Evolutionary conservation across 345 rosid species (phyloP), one percentile per base, ranked within the genome.

Genomic region (Kernera saxatilis): DNA sequence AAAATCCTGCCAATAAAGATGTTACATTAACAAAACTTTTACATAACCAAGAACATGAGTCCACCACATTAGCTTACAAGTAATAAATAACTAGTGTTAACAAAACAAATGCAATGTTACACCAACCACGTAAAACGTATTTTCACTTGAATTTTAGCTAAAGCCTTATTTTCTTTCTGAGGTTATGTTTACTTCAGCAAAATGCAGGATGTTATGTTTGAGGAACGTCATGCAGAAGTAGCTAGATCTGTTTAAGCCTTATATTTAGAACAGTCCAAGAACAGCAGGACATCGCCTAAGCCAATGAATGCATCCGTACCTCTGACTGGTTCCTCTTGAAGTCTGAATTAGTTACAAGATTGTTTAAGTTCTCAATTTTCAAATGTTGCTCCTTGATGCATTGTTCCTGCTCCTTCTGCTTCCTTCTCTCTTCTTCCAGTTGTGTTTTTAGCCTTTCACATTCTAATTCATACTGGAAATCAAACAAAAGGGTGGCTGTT

Each of bases 361-460:
- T 79, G 52, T 83, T 85, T 53, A 83, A 83, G 77, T 84, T 82
- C 54, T 86, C 88, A 35, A 84, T 83, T 81, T 82, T 94, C 75
- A 82, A 33, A 44, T 81, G 91, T 79, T 91, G 95, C 80, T 85
- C 93, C 65, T 73, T 82, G 79, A 88, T 78, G 80, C 81, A 60
- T 68, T 81, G 82, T 23, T 87, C 92, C 30, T 82, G 88, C 63
- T 87, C 88, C 75, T 78, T 84, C 26, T 85, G 96, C 26, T 86
- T 87, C 81, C 82, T 82, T 80, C 91, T 88, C 85, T 88, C 93
- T 76, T 89, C 93, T 77, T 91, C 89, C 43, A 94, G 83, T 72
- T 91, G 90, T 78, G 69, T 80, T 83, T 84, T 93, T 23, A 94
- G 95, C 73, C 88, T 91, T 76, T 91, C 99, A 48, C 85, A 83